These are phyloP conservation scores for Zopfia rhizophila DNA, from an alignment of 2,329 filamentous ascomycete genomes.

Conservation along the genomic window DNA sequence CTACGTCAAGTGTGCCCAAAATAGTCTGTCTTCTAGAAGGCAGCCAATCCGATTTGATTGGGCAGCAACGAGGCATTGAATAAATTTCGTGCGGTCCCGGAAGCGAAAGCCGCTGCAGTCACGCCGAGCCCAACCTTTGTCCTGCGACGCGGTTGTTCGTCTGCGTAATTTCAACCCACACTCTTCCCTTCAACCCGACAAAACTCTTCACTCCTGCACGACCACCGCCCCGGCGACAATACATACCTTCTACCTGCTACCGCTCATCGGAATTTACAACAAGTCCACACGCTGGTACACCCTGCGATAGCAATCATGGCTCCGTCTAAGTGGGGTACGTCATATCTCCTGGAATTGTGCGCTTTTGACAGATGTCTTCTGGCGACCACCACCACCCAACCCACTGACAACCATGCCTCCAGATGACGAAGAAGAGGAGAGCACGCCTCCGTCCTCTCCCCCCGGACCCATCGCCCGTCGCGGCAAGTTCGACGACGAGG, in stretches of 20 bases:
- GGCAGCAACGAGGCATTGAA: constrained; percentile 35
- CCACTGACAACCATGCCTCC: constrained; percentile 29
- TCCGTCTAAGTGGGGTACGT: constrained; percentile 55
- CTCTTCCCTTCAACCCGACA: constrained; percentile 18
- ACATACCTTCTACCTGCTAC: constrained; percentile 1
- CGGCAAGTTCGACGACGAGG: constrained; percentile 91
- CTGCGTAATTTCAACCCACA: constrained; percentile 21
- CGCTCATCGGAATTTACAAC: too few relatives aligned
- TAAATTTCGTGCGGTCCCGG: constrained; percentile 31
- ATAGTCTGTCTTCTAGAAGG: constrained; percentile 10
- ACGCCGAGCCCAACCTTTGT: constrained; percentile 40
- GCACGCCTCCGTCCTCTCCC: constrained; percentile 60
- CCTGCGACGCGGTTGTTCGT: constrained; percentile 32
- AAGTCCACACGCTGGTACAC: constrained; percentile 4
- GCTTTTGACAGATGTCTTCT: constrained; percentile 20
- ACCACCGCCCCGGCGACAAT: constrained; percentile 9
- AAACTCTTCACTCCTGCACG: constrained; percentile 4
- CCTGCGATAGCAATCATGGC: constrained; percentile 44
- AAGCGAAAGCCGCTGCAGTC: constrained; percentile 26
- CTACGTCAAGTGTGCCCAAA: constrained; percentile 3
- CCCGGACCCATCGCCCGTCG: constrained; percentile 60
- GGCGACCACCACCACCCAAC: constrained; percentile 1
- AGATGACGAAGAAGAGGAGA: constrained; percentile 67
- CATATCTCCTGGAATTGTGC: constrained; percentile 41
- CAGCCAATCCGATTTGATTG: constrained; percentile 28